Evolutionary conservation across 23 red algal genomes (phyloP), one percentile per base, ranked within the genome.

Genomic region (Gracilaria domingensis): DNA sequence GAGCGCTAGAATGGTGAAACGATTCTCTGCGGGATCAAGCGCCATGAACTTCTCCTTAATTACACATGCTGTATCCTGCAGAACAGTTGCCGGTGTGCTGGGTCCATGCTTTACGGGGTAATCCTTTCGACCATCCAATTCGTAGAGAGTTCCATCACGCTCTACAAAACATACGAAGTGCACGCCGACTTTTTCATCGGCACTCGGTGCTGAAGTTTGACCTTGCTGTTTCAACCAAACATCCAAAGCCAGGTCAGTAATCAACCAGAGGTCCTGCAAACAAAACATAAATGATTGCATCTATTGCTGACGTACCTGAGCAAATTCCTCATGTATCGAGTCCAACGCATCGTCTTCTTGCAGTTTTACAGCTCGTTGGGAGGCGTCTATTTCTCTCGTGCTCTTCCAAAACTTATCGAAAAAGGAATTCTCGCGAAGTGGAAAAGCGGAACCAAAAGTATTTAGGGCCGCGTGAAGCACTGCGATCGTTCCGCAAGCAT

Each of bases 401-500:
- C 36, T 51, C 1, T 83, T 69, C 30, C 50, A n/a, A 74, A 96
- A 99, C 37, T 66, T 28, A 18, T 83, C 65, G 1, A 99, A 87
- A 66, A 96, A 95, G 29, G 89, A 94, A 75, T 82, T 84, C 36
- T 86, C 79, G 4, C 50, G 39, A 29, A 91, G 78, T 24, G 80
- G 39, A 55, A 90, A 66, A 29, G 79, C 74, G 30, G 64, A 28
- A 33, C 88, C 40, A 16, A 38, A 28, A 56, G 83, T 76, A 75
- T 99, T 99, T 40, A 89, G 65, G 0, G 93, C 84, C 3, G 97
- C 91, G 78, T 99, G 97, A 42, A 99, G 75, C 12, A 99, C 57
- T 64, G 90, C 97, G 36, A 99, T 96, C 8, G 97, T 99, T 70
- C 97, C 97, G 77, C 97, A 99, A 25, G 97, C 97, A 83, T 99